Evolutionary conservation across 441 rosid species (phyloP), one percentile per base, ranked within the genome.

Genomic region (Jatropha multifida): DNA sequence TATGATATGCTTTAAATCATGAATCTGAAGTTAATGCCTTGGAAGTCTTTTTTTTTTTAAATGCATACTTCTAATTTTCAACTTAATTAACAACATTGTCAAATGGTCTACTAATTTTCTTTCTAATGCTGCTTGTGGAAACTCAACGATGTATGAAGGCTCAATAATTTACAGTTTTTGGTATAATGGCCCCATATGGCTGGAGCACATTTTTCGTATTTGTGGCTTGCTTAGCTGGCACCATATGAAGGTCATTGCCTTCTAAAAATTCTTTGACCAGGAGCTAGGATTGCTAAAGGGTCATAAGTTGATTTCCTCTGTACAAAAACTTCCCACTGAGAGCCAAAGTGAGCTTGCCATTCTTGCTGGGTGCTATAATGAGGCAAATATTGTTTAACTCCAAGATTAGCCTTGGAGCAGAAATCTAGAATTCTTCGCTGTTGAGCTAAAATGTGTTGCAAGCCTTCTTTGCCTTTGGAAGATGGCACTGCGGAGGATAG

Each of bases 311-410:
- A 74, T 85, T 94, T 92, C 81, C 90, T 88, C 78, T 74, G 76
- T 40, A 85, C 76, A 74, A 92, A 90, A 69, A 78, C 87, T 85
- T 90, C 87, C 98, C 97, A 91, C 69, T 68, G 79, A 42, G 81
- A 78, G 23, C 99, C 97, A 69, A 88, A 91, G 78, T 94, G 99
- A 77, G 79, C 69, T 84, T 80, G 77, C 97, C 99, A 94, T 82
- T 91, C 96, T 79, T 86, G 84, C 65, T 80, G 89, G 44, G 85
- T 87, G 75, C 70, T 81, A 73, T 90, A 86, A 37, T 88, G 92
- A 17, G 97, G 91, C 82, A 94, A 83, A 79, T 94, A 94, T 75
- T 88, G 97, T 83, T 90, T 94, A 67, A 73, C 78, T 3, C 89
- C 88, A 38, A 84, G 88, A 67, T 80, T 76, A 69, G 76, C 80